phyloP scores from a whole-genome alignment of 1,139 yeast species.

The Yamadazyma sp. region DNA sequence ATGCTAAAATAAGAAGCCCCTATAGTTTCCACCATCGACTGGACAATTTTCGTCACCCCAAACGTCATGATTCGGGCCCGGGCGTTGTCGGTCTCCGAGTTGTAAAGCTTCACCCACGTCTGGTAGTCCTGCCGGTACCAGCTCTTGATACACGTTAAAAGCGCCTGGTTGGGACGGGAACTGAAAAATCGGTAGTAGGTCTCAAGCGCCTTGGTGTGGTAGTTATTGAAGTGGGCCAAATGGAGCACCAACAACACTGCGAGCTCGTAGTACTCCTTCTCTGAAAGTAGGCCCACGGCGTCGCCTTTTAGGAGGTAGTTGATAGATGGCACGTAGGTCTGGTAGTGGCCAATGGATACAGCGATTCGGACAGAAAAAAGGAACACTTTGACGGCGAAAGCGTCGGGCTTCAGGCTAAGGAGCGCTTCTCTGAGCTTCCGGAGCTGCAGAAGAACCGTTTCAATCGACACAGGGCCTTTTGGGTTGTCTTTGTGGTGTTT shows the following conservation, averaged over 20 bases:
- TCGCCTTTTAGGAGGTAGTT: constrained; percentile 31
- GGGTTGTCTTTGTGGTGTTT: background rate
- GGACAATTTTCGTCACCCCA: constrained; percentile 34
- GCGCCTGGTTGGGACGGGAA: constrained; percentile 16
- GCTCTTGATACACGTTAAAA: constrained; percentile 27
- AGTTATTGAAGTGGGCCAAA: constrained; percentile 45
- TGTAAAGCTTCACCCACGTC: constrained; percentile 41
- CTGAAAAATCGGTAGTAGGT: constrained; percentile 28
- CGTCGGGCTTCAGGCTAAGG: constrained; percentile 33
- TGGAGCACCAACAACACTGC: constrained; percentile 45
- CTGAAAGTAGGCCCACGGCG: constrained; percentile 18
- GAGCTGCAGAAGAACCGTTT: constrained; percentile 28
- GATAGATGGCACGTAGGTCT: constrained; percentile 58
- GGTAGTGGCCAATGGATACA: constrained; percentile 50
- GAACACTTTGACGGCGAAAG: constrained; percentile 48
- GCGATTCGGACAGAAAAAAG: constrained; percentile 50
- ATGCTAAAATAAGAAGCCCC: constrained; percentile 38
- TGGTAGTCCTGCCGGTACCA: constrained; percentile 42
- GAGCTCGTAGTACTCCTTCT: constrained; percentile 39
- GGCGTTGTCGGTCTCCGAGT: constrained; percentile 30
- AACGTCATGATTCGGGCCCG: constrained; percentile 39
- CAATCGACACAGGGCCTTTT: constrained; percentile 18
- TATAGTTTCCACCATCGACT: constrained; percentile 29
- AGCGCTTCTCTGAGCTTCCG: constrained; percentile 58
- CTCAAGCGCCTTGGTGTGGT: constrained; percentile 34